phyloP scores from a whole-genome alignment of 179 eudicot species.

The Heliamphora pulchella region DNA sequence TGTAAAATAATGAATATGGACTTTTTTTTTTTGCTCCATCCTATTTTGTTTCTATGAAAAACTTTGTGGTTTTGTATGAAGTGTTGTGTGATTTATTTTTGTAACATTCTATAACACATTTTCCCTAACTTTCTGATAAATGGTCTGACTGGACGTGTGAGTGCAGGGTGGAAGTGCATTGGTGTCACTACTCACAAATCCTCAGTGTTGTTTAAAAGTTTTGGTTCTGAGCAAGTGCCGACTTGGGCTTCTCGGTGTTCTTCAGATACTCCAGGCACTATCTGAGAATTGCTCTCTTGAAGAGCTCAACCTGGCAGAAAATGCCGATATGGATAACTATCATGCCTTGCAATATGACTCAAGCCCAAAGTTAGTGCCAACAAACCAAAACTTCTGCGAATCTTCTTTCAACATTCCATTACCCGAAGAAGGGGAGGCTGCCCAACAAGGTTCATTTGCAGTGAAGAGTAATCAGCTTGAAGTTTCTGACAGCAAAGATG shows the following conservation, averaged over 20 bases:
- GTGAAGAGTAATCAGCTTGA: conserved; percentile 31
- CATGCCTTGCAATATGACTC: conserved; percentile 15
- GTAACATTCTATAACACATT: background rate
- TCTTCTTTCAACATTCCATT: conserved; percentile 19
- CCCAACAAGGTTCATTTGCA: conserved; percentile 21
- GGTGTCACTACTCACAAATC: conserved; percentile 47
- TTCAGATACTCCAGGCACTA: conserved; percentile 51
- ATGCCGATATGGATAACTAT: conserved; percentile 30
- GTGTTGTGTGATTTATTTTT: background rate
- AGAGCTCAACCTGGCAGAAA: conserved; percentile 76
- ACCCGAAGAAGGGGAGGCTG: conserved; percentile 22
- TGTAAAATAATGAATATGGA: background rate
- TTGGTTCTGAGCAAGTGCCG: conserved; percentile 56
- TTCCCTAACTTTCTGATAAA: background rate
- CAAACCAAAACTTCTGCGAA: conserved; percentile 9
- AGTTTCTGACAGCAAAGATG: conserved; percentile 82
- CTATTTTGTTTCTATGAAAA: background rate
- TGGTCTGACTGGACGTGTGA: background rate
- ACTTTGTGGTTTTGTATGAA: background rate
- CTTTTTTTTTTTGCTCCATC: background rate
- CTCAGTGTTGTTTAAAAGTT: conserved; percentile 52
- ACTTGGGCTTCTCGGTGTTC: conserved; percentile 56
- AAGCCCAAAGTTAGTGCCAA: conserved; percentile 14
- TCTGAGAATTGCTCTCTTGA: conserved; percentile 50
- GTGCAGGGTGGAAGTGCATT: conserved; percentile 61